Conservation (phyloP, 257 asterid genomes). For the Solanum arcanum region DNA sequence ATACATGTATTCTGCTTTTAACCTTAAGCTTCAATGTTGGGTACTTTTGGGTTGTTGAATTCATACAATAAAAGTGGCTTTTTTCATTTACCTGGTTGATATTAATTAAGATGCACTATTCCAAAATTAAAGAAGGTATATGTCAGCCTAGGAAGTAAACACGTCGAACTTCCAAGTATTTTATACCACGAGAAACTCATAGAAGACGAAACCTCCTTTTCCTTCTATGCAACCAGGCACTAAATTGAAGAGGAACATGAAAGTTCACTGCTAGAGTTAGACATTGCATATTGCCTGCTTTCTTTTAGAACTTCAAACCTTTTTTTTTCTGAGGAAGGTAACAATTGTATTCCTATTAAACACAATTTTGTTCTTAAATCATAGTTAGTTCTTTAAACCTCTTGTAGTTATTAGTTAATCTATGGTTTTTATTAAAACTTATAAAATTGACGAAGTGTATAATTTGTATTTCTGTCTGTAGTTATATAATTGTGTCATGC, state of each 20-base stretch:
- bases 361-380: not conserved
- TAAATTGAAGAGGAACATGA: not conserved
- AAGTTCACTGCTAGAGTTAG: not conserved
- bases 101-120: not conserved
- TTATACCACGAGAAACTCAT: not conserved
- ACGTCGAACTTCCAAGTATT: not conserved
- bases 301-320: not conserved
- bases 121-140: not conserved
- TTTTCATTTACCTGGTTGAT: not conserved
- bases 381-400: not conserved
- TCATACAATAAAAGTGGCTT: not conserved
- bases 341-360: not conserved
- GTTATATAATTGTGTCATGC: not conserved
- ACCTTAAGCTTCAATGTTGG: not conserved
- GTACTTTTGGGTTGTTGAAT: not conserved
- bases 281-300: not conserved
- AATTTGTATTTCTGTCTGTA: not conserved
- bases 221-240: not conserved
- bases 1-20: not conserved
- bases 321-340: not conserved
- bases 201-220: not conserved
- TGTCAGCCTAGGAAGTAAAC: not conserved
- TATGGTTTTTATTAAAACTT: not conserved
- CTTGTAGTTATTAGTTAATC: not conserved
- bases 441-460: not conserved